Percentiles rank a stretch among this genome's conserved stretches.
Evolutionary conservation across 495 filamentous ascomycete species (phyloP).

Genomic region (Pseudoneurospora amorphoporcata): DNA sequence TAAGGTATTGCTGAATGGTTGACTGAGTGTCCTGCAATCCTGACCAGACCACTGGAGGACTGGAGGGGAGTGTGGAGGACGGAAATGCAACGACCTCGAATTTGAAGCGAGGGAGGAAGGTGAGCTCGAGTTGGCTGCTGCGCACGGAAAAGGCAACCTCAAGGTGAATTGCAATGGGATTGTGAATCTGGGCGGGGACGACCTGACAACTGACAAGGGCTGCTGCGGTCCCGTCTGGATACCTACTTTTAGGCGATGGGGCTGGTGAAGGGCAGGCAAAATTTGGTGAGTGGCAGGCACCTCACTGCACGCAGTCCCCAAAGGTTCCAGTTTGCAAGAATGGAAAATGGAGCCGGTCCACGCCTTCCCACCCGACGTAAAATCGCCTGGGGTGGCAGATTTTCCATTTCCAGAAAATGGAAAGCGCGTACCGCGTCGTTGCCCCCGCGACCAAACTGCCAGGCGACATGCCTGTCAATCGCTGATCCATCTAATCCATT

Average conservation of each 20-base stretch:
- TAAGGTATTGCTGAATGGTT: not conserved
- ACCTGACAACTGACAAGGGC: not conserved
- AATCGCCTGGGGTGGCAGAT: not conserved
- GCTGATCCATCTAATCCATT: not conserved
- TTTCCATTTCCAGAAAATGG: not conserved
- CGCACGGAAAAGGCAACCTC: not conserved
- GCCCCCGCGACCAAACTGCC: slow-evolving; percentile 20
- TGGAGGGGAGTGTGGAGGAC: not conserved
- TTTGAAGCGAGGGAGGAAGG: not conserved
- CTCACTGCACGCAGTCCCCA: not conserved
- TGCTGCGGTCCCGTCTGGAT: not conserved
- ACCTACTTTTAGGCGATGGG: not conserved
- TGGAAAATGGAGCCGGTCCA: not conserved
- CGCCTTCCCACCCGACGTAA: not conserved
- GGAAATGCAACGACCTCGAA: not conserved
- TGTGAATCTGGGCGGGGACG: not conserved
- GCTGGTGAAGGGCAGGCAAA: not conserved
- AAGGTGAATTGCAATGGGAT: not conserved
- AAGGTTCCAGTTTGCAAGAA: not conserved
- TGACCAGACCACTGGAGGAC: not conserved
- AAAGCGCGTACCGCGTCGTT: slow-evolving; percentile 26
- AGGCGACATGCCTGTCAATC: not conserved
- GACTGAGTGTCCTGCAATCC: not conserved
- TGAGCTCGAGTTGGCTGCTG: not conserved
- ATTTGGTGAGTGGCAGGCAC: not conserved